phyloP scores from a whole-genome alignment of 2,329 filamentous ascomycete genomes.

The Colletotrichum euphorbiae region DNA sequence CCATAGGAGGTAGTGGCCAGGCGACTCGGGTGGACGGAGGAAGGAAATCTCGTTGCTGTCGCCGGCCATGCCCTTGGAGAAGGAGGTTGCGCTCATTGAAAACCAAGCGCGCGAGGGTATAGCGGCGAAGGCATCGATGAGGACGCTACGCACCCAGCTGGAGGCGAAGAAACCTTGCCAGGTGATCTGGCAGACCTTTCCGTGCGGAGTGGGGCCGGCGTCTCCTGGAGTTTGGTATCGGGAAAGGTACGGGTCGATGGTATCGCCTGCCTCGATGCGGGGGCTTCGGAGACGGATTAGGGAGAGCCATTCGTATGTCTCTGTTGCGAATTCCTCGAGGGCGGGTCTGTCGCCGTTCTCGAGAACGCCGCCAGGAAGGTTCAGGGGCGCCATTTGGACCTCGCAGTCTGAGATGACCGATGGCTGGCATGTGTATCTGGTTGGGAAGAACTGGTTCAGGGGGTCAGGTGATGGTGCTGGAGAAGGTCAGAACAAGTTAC shows the following conservation, averaged over 20 bases:
- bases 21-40: conserved; percentile 61
- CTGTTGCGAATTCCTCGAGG: conserved; percentile 72
- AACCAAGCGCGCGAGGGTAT: conserved; percentile 65
- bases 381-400: conserved; percentile 48
- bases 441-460: conserved; percentile 58
- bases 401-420: conserved; percentile 44
- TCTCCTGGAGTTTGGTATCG: conserved; percentile 70
- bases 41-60: conserved; percentile 64
- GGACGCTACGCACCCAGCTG: conserved; percentile 61
- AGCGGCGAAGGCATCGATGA: conserved; percentile 58
- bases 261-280: conserved; percentile 67
- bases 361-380: conserved; percentile 45
- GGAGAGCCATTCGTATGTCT: conserved; percentile 80
- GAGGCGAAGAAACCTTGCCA: conserved; percentile 71
- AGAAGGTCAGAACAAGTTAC: conserved; percentile 41
- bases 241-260: conserved; percentile 75
- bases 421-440: conserved; percentile 54
- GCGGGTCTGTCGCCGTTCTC: conserved; percentile 56
- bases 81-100: conserved; percentile 63
- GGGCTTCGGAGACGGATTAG: conserved; percentile 75
- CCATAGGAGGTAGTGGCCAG: conserved; percentile 71
- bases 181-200: conserved; percentile 61
- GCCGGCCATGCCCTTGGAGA: conserved; percentile 58
- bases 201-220: conserved; percentile 41
- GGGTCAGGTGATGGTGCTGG: conserved; percentile 63